These are phyloP conservation scores for Chondrostereum purpureum DNA, from an alignment of 1,284 basidiomycete genomes.

Conservation along the genomic window DNA sequence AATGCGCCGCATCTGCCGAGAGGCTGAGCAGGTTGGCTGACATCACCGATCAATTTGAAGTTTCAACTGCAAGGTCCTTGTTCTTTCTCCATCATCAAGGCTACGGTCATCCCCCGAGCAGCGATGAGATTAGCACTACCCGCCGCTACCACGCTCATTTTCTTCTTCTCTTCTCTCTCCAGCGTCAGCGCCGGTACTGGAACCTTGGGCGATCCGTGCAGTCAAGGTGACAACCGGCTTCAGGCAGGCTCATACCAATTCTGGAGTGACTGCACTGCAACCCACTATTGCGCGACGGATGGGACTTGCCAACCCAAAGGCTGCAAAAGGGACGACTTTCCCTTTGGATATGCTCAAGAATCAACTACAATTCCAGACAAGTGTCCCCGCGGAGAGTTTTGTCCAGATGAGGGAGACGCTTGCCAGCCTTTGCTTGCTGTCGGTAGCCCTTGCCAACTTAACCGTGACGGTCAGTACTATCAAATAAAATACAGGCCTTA, in stretches of 20 bases:
- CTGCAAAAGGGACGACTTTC: constrained; percentile 73
- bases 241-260: constrained; percentile 72
- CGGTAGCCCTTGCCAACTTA: constrained; percentile 73
- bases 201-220: constrained; percentile 44
- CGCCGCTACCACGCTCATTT: constrained; percentile 9
- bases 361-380: constrained; percentile 46
- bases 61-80: too few relatives aligned
- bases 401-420: constrained; percentile 76
- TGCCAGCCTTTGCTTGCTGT: constrained; percentile 61
- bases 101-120: too few relatives aligned
- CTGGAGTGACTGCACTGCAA: constrained; percentile 67
- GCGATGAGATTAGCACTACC: too few relatives aligned
- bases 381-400: constrained; percentile 62
- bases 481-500: too few relatives aligned
- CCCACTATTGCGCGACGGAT: constrained; percentile 56
- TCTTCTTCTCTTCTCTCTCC: constrained; percentile 3
- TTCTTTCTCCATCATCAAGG: too few relatives aligned
- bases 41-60: too few relatives aligned
- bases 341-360: constrained; percentile 53
- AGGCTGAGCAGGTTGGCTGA: too few relatives aligned
- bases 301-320: constrained; percentile 57
- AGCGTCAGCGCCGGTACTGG: constrained; percentile 36
- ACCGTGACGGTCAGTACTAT: constrained; percentile 75
- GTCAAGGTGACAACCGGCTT: constrained; percentile 53
- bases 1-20: too few relatives aligned